Percentiles rank a stretch among this genome's conserved stretches.
phyloP scores from a whole-genome alignment of 257 asterid genomes.

The Lantana camara region DNA sequence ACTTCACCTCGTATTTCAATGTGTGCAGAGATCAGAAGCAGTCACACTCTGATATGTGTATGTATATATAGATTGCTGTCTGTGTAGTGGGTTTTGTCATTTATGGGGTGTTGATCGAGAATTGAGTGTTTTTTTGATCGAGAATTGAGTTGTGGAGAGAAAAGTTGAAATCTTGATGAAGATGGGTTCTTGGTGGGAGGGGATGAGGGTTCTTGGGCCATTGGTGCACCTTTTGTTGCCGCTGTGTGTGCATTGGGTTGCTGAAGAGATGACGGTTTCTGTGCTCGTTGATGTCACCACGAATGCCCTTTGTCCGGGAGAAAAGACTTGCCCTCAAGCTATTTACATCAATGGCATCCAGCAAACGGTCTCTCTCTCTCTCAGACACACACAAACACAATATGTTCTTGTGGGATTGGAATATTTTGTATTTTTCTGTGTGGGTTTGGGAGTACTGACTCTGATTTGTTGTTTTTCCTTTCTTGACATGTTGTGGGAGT shows the following conservation, averaged over 20 bases:
- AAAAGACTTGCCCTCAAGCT: slow-evolving; percentile 65
- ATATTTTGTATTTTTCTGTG: background rate
- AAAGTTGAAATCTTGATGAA: slow-evolving; percentile 23
- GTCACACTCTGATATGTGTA: background rate
- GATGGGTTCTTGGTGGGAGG: slow-evolving; percentile 38
- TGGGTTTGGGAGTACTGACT: background rate
- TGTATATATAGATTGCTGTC: background rate
- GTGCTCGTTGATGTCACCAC: slow-evolving; percentile 92
- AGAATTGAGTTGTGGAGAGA: background rate
- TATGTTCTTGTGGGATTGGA: slow-evolving; percentile 23
- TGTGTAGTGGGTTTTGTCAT: background rate
- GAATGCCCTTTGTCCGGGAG: slow-evolving; percentile 74
- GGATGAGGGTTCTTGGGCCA: slow-evolving; percentile 52
- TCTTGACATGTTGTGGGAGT: background rate
- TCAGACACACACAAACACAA: background rate
- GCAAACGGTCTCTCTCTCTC: slow-evolving; percentile 57
- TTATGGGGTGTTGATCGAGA: slow-evolving; percentile 17
- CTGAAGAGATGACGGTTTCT: slow-evolving; percentile 89
- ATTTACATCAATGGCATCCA: slow-evolving; percentile 87
- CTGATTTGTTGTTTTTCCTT: background rate
- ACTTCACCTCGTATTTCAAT: background rate
- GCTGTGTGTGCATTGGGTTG: slow-evolving; percentile 81
- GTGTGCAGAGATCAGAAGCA: background rate
- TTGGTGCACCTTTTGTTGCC: slow-evolving; percentile 70
- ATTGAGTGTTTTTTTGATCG: slow-evolving; percentile 2